Evolutionary conservation across 2,329 filamentous ascomycete species (phyloP), one percentile per base, ranked within the genome.

Genomic region (Curvularia sp.): DNA sequence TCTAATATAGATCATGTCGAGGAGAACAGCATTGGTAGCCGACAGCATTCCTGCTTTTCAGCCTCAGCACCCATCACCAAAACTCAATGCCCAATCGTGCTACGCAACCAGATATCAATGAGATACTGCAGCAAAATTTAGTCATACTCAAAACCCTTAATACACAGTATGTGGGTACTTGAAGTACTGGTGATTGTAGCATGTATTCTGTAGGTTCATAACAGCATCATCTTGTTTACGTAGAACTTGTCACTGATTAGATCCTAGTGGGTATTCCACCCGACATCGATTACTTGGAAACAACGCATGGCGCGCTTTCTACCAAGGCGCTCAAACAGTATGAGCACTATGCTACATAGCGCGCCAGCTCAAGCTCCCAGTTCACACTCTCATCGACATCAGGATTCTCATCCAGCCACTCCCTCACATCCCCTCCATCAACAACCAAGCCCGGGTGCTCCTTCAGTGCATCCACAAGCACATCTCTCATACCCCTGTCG

Each of bases 371-470:
- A 24, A 24, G 22, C 4, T 4, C 22, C 53, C 53, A 56, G 5
- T 56, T 22, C n/a, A 58, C 52, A 15, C 41, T 48, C 12, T 28
- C 56, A 42, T 26, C 18, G 5, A 55, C 47, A 4, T 42, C 20
- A 12, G 52, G 52, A 44, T 62, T 49, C 7, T 53, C 53, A 10
- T 62, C 53, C 22, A 62, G 31, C 60, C 57, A 60, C n/a, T 35
- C 42, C 6, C 51, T 46, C 6, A 62, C 47, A n/a, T 54, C 55
- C 1, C 60, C 56, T 6, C 53, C 49, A 49, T 62, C 53, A 18
- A 60, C 56, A 22, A 47, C 57, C 44, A 47, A 47, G 8, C 44
- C 44, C 9, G 44, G 44, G 18, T 47, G 44, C 28, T 47, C 31
- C 31, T 49, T 49, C 20, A 49, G 30, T 31, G 30, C 47, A n/a